A percentile compares a stretch with the other conserved stretches of the same genome.
phyloP scores from a whole-genome alignment of 495 filamentous ascomycete genomes.

The Pyronema omphalodes region DNA sequence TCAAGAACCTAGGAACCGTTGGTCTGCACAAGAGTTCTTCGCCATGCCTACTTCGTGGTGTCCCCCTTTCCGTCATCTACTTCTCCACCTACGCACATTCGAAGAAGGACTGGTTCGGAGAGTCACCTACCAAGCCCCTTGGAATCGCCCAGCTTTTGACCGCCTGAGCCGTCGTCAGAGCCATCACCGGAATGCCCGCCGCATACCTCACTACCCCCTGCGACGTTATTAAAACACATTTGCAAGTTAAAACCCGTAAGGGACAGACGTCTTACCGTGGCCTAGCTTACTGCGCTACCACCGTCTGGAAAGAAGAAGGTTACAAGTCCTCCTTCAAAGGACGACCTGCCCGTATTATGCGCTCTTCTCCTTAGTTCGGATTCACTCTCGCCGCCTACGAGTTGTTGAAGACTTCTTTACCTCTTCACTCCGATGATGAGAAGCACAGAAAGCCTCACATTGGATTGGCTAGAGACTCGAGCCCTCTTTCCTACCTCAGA shows the following conservation, averaged over 20 bases:
- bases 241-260: slow-evolving; percentile 93
- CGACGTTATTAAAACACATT: slow-evolving; percentile 96
- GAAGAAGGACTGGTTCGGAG: slow-evolving; percentile 85
- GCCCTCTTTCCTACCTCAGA: slow-evolving; percentile 61
- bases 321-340: slow-evolving; percentile 97
- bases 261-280: slow-evolving; percentile 73
- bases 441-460: slow-evolving; percentile 21
- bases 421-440: slow-evolving; percentile 36
- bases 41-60: slow-evolving; percentile 85
- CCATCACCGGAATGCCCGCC: slow-evolving; percentile 99
- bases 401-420: slow-evolving; percentile 73
- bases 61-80: slow-evolving; percentile 96
- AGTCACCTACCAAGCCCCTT: slow-evolving; percentile 68
- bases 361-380: slow-evolving; percentile 91
- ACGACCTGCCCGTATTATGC: slow-evolving; percentile 79
- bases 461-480: slow-evolving; percentile 33
- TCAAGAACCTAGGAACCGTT: slow-evolving; percentile 82
- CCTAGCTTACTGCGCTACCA: slow-evolving; percentile 64
- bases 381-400: slow-evolving; percentile 94
- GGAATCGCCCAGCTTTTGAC: slow-evolving; percentile 84
- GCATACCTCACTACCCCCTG: slow-evolving; percentile 94
- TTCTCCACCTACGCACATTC: slow-evolving; percentile 92
- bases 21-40: slow-evolving; percentile 96
- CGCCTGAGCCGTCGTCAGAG: slow-evolving; percentile 90
- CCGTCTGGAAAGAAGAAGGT: slow-evolving; percentile 76